These are phyloP conservation scores for Populus tomentosa DNA, from an alignment of 441 rosid species.

Conservation along the genomic window DNA sequence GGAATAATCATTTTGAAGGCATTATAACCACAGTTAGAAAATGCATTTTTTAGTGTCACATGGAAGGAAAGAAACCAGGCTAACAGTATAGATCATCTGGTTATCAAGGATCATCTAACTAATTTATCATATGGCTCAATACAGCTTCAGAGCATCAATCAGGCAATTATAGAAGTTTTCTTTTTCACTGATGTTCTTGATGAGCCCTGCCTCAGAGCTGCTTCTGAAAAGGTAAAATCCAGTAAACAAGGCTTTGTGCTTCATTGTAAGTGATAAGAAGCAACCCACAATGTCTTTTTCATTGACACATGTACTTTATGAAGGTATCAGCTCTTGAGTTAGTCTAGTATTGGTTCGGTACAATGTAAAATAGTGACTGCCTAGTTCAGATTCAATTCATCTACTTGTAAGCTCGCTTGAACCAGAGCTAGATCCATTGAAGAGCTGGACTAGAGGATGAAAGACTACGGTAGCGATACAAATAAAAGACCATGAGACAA, in stretches of 20 bases:
- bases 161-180: no score
- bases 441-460: no score
- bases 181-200: no score
- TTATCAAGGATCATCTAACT: constrained; percentile 1
- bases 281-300: no score
- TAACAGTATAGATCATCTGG: not conserved
- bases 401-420: not conserved
- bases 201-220: no score
- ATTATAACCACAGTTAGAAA: not conserved
- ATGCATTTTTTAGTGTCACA: not conserved
- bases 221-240: no score
- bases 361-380: not conserved
- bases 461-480: no score
- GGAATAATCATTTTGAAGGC: not conserved
- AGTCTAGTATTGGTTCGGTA: not conserved
- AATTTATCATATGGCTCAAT: not conserved
- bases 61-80: not conserved
- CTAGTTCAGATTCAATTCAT: not conserved
- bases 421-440: no score
- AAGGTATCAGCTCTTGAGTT: not conserved
- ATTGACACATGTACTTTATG: not conserved
- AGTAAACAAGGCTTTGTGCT: no score
- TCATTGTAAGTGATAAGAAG: no score
- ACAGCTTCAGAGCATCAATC: not conserved
- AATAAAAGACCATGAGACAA: not conserved